Evolutionary conservation across 192 early-diverging fungal genomes (phyloP), one percentile per base, ranked within the genome.

Genomic region (Allomyces macrogynus): DNA sequence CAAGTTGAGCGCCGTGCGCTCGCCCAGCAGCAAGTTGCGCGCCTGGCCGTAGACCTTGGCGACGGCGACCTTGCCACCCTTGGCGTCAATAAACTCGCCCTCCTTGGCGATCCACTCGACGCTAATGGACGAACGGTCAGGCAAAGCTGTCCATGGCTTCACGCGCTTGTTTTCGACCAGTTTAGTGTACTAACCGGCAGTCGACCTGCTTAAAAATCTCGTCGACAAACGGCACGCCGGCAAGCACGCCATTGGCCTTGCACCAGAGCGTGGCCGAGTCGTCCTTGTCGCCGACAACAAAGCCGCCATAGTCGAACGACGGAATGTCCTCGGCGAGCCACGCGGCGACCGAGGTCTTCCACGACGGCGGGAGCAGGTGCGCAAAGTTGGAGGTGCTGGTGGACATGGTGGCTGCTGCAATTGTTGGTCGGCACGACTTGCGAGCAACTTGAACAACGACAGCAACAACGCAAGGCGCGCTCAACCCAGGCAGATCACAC

Each of bases 291-390:
- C 93, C 92, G 24, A 98, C 95, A 24, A 98, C 95, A 67, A 84
- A 95, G 64, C 95, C 95, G 42, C 95, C 95, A 72, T 92, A 95
- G 74, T 98, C 95, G 71, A 98, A 95, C 20, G 90, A 91, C 8
- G 95, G 92, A n/a, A 88, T 88, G 74, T 98, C 95, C 71, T 98
- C 93, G 70, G 84, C 76, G 11, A 97, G 78, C 89, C 91, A 97
- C 61, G 75, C 74, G n/a, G 84, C 71, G 62, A 97, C 86, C 40
- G 80, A 73, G 40, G 79, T 73, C 63, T 87, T 84, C 78, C 81
- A 90, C 63, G 80, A 80, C 11, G 82, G 74, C 8, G 91, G 87
- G 11, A 93, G 80, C 49, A 96, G 79, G 67, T 92, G 83, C 12
- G 74, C 74, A 65, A 78, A 76, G 49, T 76, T 75, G 26, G 74